Base-by-base conservation (phyloP, 2,329 filamentous ascomycete genomes). In the Colletotrichum tamarilloi region DNA sequence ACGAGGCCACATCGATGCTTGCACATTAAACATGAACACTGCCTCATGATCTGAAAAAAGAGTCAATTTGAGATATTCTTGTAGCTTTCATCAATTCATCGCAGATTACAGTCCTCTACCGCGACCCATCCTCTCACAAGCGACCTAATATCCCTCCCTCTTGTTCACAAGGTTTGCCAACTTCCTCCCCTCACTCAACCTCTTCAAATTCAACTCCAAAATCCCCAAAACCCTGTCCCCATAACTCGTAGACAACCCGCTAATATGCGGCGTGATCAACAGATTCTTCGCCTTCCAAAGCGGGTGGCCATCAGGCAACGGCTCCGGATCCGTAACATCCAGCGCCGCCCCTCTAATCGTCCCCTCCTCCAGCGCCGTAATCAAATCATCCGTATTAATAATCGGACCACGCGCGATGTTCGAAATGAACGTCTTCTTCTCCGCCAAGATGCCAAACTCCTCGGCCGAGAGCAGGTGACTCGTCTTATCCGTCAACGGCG, bases 321-420 rank as follows among this genome's bases (percentile, higher is more conserved):
- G 94, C 80, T 96, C 94, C 0, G 94, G 94, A 73, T 95, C 93
- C 1, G 93, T 93, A 1, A 96, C 94, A 79, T 95, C 94, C 53
- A 96, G 82, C 1, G 93, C 93, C 0, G 94, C 94, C 35, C 94
- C 94, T 3, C 85, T 78, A 60, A 87, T 84, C 12, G 95, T 82
- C 0, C 92, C 92, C 2, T 84, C 84, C 22, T 88, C 82, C 12
- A 95, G 82, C 0, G 92, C 92, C 1, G 85, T 84, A 24, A 94
- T 87, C 63, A 96, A 79, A 1, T 90, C 92, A 2, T 87, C 82
- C 2, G 85, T 87, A 62, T 86, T 77, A 26, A 89, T 79, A 16
- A 89, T 82, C 0, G 83, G 82, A 0, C 87, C 94, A 2, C 94
- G 88, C 0, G 91, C 90, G 75, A 95, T 93, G 77, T 96, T 95